Evolutionary conservation across 2,329 filamentous ascomycete genomes (phyloP), one percentile per base, ranked within the genome.

Genomic region (Xylariaceae sp.): DNA sequence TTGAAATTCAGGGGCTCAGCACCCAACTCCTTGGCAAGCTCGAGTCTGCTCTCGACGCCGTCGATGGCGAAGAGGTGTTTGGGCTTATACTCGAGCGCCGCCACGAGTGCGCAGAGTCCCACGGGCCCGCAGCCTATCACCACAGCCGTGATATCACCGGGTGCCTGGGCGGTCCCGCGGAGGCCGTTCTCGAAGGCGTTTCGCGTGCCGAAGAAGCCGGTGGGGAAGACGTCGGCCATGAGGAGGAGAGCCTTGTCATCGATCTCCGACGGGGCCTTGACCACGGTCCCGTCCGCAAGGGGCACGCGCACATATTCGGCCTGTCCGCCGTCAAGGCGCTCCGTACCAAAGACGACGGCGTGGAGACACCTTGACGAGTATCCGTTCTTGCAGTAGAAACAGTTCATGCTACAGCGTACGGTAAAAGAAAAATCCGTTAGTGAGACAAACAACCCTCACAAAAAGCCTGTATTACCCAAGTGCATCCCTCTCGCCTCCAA

Each of bases 191-290:
- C n/a, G 60, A 94, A 83, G 5, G 81, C 89, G 55, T 88, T 92
- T 41, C 74, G 73, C 4, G 85, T 85, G 5, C 86, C 88, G 52
- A 89, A 94, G 65, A 79, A 94, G 6, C 89, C 85, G 0, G 82
- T 87, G 1, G 88, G 88, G 62, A 92, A 94, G 53, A 95, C 94
- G 57, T 95, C 88, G 12, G 86, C 88, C 88, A 95, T 94, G 17
- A 95, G 73, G 5, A 94, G 79, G 34, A 94, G 70, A 24, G 79
- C 79, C 48, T 84, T 75, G 50, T 90, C 82, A 14, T 82, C 76
- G 41, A 94, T 83, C 7, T 73, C 76, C 2, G 76, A 62, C 0
- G 85, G 83, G 0, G 87, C 82, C 54, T 50, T 83, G 56, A 88
- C 74, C n/a, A 83, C 76, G 1, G 87, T 94, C 24, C 79, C 78